Percentiles rank a stretch among this genome's conserved stretches.
phyloP scores from a whole-genome alignment of 1,284 basidiomycete genomes.

The Fomes fomentarius region DNA sequence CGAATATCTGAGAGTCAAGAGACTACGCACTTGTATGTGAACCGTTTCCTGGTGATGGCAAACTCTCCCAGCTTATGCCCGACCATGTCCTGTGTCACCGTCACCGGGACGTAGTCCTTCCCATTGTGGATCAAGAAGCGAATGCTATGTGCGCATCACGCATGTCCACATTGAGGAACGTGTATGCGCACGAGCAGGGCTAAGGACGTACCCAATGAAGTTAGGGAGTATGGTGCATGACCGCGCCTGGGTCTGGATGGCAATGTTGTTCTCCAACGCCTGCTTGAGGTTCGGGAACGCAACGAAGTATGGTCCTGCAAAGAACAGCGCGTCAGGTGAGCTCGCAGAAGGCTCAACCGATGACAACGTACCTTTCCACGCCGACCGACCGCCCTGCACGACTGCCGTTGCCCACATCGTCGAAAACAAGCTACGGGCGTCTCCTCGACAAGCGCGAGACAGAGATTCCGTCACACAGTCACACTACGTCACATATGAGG shows the following conservation, averaged over 20 bases:
- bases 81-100: conserved; percentile 96
- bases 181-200: not conserved
- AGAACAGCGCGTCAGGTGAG: not conserved
- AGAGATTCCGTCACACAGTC: conserved; percentile 2
- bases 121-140: conserved; percentile 96
- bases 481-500: conserved; percentile 16
- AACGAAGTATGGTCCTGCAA: conserved; percentile 92
- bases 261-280: conserved; percentile 80
- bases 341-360: not conserved
- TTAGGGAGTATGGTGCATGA: conserved; percentile 94
- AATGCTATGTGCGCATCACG: too few relatives aligned
- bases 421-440: conserved; percentile 16
- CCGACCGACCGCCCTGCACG: conserved; percentile 41
- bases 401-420: conserved; percentile 36
- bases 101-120: conserved; percentile 86
- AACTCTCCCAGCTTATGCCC: conserved; percentile 99
- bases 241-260: conserved; percentile 89
- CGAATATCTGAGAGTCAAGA: not conserved
- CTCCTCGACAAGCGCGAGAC: not conserved
- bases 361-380: conserved; percentile 42
- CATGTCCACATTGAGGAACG: not conserved
- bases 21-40: conserved; percentile 70
- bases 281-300: conserved; percentile 91
- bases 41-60: conserved; percentile 82
- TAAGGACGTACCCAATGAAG: conserved; percentile 78